Evolutionary conservation across 495 filamentous ascomycete species (phyloP), one percentile per base, ranked within the genome.

Genomic region (Wilcoxina mikolae): DNA sequence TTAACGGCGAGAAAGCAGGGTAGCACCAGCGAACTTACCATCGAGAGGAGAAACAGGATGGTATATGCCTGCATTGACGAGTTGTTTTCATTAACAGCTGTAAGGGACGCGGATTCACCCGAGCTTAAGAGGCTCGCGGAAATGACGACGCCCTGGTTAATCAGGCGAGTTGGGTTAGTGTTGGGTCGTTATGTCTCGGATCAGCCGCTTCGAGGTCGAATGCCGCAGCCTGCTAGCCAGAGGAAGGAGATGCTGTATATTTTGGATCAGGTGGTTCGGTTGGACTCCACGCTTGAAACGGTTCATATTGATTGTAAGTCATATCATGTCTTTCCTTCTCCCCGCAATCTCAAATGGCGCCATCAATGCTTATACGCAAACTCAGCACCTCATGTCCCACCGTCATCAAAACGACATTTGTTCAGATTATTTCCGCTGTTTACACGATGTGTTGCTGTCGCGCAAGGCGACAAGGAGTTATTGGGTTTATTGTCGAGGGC

Each of bases 151-250:
- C 87, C 89, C 0, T 91, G 87, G 58, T 72, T 96, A 0, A 85
- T 96, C 46, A 73, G 94, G 3, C 81, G 91, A 3, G 79, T 79
- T 23, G 87, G 84, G 1, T 71, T 94, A 5, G 79, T 86, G 0
- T 67, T 98, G 26, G 79, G 86, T 47, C 72, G 80, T 2, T 95
- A 94, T 61, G 82, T 90, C 43, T 83, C 87, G 3, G 91, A 98
- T 67, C 91, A 95, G 61, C 91, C 91, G 15, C 72, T 98, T 10
- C 75, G 91, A 15, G 93, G 91, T 0, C 72, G 80, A n/a, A 89
- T 91, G 82, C 91, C 91, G 27, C 87, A 93, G 67, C 91, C 91
- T 3, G 74, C 82, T 12, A 78, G 78, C 0, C 85, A 95, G 60
- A 78, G 86, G 38, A 78, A 76, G 59, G 88, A 91, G 59, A 68